Conservation (phyloP, 1,284 basidiomycete genomes). For the Pseudozyma hubeiensis region DNA sequence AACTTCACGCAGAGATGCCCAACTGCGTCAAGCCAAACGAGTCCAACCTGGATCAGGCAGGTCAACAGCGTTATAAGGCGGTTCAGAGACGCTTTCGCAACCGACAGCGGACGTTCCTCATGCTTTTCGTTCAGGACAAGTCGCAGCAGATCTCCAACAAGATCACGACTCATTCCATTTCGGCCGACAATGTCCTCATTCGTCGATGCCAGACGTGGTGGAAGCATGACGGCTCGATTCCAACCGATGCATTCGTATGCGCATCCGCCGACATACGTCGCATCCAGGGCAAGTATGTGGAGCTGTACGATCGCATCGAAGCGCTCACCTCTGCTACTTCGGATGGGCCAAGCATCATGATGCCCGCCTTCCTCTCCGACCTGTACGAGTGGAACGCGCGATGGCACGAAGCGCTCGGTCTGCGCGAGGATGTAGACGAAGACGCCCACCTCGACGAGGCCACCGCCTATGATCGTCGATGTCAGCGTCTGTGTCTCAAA, state of each 20-base stretch:
- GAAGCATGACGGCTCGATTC: slow-evolving; percentile 31
- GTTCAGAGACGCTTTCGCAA: slow-evolving; percentile 48
- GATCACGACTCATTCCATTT: slow-evolving; percentile 43
- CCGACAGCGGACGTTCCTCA: slow-evolving; percentile 50
- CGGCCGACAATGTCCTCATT: slow-evolving; percentile 40
- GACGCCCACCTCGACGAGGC: slow-evolving; percentile 26
- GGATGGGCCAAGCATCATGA: slow-evolving; percentile 50
- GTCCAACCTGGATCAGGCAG: slow-evolving; percentile 38
- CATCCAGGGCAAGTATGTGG: slow-evolving; percentile 50
- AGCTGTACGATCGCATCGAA: slow-evolving; percentile 48
- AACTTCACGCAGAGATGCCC: slow-evolving; percentile 50
- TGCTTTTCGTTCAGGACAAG: slow-evolving; percentile 56
- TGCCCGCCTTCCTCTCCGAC: slow-evolving; percentile 49
- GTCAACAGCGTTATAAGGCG: slow-evolving; percentile 38
- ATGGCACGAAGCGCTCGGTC: slow-evolving; percentile 39
- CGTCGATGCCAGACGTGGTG: slow-evolving; percentile 51
- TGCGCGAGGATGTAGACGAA: slow-evolving; percentile 39
- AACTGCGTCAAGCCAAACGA: slow-evolving; percentile 48
- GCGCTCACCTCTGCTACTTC: slow-evolving; percentile 35
- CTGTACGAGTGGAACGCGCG: slow-evolving; percentile 45
- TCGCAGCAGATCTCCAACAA: slow-evolving; percentile 53
- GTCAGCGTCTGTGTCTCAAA: slow-evolving; percentile 36
- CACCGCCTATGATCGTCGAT: slow-evolving; percentile 23
- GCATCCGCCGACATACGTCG: slow-evolving; percentile 44
- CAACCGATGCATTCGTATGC: slow-evolving; percentile 44